These are phyloP conservation scores for Rubia occidens DNA, from an alignment of 305 asterid genomes.

Conservation along the genomic window DNA sequence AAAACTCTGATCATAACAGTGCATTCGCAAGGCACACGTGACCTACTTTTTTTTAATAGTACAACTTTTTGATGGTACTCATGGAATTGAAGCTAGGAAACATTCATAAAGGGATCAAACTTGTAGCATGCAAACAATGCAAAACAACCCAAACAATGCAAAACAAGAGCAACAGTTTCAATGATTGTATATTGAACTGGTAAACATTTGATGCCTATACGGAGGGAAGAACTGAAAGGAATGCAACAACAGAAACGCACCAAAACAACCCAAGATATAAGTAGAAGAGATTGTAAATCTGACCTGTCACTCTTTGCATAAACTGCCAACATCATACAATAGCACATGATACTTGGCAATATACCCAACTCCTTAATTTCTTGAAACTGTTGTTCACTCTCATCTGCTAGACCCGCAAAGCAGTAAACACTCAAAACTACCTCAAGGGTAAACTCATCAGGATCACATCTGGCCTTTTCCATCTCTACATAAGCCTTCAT, in stretches of 20 bases:
- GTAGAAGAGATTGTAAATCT: slow-evolving; percentile 21
- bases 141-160: too few relatives aligned
- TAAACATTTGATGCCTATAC: neutral
- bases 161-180: too few relatives aligned
- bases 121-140: neutral
- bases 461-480: slow-evolving; percentile 89
- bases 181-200: too few relatives aligned
- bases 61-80: neutral
- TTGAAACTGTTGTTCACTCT: slow-evolving; percentile 80
- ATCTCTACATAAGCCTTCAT: slow-evolving; percentile 86
- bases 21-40: neutral
- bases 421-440: slow-evolving; percentile 91
- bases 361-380: slow-evolving; percentile 77
- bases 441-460: slow-evolving; percentile 93
- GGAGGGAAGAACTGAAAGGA: slow-evolving; percentile 17
- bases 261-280: slow-evolving; percentile 16
- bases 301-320: slow-evolving; percentile 76
- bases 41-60: neutral
- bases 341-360: slow-evolving; percentile 90
- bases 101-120: neutral
- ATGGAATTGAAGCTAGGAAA: neutral
- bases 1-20: neutral
- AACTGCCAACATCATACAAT: slow-evolving; percentile 86
- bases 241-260: slow-evolving; percentile 13
- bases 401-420: slow-evolving; percentile 87